Evolutionary conservation across 805 yeast genomes (phyloP).

Genomic region (Kuraishia capsulata): DNA sequence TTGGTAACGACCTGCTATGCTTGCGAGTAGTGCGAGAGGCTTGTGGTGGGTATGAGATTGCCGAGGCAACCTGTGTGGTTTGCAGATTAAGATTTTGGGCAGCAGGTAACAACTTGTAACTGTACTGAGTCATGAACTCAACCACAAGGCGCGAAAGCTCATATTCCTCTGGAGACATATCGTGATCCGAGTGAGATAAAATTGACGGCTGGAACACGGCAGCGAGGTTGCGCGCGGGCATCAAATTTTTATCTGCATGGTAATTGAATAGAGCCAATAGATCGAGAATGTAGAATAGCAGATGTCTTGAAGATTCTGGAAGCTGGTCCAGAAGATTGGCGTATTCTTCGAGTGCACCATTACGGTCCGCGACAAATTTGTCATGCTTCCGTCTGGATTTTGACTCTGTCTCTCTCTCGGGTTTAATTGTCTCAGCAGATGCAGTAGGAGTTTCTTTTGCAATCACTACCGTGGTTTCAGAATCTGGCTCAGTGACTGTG

Average conservation of each 20-base stretch:
- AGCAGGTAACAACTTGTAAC: constrained; percentile 64
- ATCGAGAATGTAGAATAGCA: constrained; percentile 80
- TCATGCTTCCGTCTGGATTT: not conserved
- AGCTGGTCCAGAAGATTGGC: constrained; percentile 57
- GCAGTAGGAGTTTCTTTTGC: too few relatives aligned
- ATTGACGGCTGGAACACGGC: constrained; percentile 98
- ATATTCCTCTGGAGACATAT: constrained; percentile 87
- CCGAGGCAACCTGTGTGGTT: not conserved
- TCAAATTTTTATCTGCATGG: constrained; percentile 67
- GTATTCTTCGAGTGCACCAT: constrained; percentile 62
- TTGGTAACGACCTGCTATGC: constrained; percentile 26
- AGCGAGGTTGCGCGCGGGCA: constrained; percentile 90
- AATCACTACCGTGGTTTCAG: too few relatives aligned
- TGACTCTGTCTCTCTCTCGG: not conserved
- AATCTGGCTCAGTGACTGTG: constrained; percentile 5
- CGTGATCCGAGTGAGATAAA: constrained; percentile 86
- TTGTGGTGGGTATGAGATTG: not conserved
- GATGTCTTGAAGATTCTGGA: constrained; percentile 73
- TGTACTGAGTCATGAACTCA: constrained; percentile 81
- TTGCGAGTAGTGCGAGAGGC: constrained; percentile 1
- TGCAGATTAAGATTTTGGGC: constrained; percentile 4
- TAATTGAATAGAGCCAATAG: constrained; percentile 77
- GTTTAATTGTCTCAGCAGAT: not conserved
- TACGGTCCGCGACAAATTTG: constrained; percentile 48
- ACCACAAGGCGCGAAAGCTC: constrained; percentile 79